Conservation (phyloP, 345 rosid genomes). For the Sonneratia alba region DNA sequence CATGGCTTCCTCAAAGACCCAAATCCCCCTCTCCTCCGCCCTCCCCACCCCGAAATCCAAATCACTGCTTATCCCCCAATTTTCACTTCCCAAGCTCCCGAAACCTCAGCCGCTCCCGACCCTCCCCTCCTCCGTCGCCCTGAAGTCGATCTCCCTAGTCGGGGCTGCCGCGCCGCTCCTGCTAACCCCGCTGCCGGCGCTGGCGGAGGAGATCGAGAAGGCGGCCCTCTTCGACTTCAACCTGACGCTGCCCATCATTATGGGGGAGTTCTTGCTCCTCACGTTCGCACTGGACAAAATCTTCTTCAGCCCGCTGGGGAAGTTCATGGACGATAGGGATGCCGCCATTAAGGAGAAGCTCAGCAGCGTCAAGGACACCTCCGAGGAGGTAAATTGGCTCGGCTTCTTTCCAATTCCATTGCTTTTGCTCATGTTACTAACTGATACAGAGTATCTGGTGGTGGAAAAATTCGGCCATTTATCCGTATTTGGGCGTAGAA, state of each 20-base stretch:
- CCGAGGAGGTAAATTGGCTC: slow-evolving; percentile 25
- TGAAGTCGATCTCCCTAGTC: slow-evolving; percentile 52
- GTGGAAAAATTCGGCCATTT: too few relatives aligned
- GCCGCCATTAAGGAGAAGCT: slow-evolving; percentile 71
- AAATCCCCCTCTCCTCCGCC: slow-evolving; percentile 18
- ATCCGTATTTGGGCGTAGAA: too few relatives aligned
- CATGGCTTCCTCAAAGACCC: slow-evolving; percentile 59
- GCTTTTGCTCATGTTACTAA: not conserved
- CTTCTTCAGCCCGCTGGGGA: slow-evolving; percentile 74
- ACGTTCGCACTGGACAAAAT: slow-evolving; percentile 84
- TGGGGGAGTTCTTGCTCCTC: slow-evolving; percentile 64
- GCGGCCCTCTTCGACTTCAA: slow-evolving; percentile 96
- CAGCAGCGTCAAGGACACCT: slow-evolving; percentile 66
- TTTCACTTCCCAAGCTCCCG: slow-evolving; percentile 27
- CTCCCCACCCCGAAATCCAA: slow-evolving; percentile 23
- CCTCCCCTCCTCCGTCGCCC: slow-evolving; percentile 7
- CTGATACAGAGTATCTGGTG: not conserved
- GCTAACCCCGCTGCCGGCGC: slow-evolving; percentile 36
- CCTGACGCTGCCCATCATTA: slow-evolving; percentile 80
- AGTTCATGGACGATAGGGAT: slow-evolving; percentile 83
- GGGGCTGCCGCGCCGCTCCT: slow-evolving; percentile 40
- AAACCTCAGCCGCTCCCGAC: slow-evolving; percentile 22
- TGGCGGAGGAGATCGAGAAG: slow-evolving; percentile 76
- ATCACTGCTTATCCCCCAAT: slow-evolving; percentile 18
- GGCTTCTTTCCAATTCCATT: not conserved